A percentile compares a stretch with the other conserved stretches of the same genome.
These are phyloP conservation scores for Neonectria coccinea DNA, from an alignment of 2,329 filamentous ascomycete genomes.

Conservation along the genomic window DNA sequence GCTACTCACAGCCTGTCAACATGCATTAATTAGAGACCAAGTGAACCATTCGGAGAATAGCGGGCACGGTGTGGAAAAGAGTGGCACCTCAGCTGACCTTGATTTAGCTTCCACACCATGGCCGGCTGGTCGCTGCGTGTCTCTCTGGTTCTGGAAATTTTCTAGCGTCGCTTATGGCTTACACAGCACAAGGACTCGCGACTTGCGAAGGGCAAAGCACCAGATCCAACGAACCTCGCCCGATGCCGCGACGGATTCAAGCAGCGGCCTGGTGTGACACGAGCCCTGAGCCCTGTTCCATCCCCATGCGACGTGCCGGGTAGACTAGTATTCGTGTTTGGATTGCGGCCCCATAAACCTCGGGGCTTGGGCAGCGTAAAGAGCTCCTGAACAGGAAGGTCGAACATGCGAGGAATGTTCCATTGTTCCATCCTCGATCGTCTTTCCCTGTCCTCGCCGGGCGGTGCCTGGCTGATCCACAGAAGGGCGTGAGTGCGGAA, in stretches of 20 bases:
- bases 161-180: constrained; percentile 41
- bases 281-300: constrained; percentile 13
- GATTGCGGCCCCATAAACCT: constrained; percentile 13
- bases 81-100: constrained; percentile 42
- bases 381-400: constrained; percentile 22
- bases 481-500: constrained; percentile 19
- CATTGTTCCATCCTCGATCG: constrained; percentile 19
- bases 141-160: constrained; percentile 42
- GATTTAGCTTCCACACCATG: constrained; percentile 27
- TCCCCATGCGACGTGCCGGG: constrained; percentile 17
- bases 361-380: constrained; percentile 11
- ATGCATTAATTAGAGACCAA: constrained; percentile 8
- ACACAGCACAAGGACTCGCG: background rate
- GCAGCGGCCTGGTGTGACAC: constrained; percentile 3
- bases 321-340: constrained; percentile 17
- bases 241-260: constrained; percentile 27
- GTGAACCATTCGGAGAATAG: constrained; percentile 7
- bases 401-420: constrained; percentile 14
- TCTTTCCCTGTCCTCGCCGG: constrained; percentile 7
- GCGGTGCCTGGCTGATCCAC: constrained; percentile 3
- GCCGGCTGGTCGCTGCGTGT: constrained; percentile 13
- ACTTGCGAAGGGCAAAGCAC: constrained; percentile 22
- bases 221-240: constrained; percentile 40
- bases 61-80: constrained; percentile 28
- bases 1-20: background rate